Evolutionary conservation across 2,329 filamentous ascomycete genomes (phyloP), one percentile per base, ranked within the genome.

Genomic region (Cadophora sp.): DNA sequence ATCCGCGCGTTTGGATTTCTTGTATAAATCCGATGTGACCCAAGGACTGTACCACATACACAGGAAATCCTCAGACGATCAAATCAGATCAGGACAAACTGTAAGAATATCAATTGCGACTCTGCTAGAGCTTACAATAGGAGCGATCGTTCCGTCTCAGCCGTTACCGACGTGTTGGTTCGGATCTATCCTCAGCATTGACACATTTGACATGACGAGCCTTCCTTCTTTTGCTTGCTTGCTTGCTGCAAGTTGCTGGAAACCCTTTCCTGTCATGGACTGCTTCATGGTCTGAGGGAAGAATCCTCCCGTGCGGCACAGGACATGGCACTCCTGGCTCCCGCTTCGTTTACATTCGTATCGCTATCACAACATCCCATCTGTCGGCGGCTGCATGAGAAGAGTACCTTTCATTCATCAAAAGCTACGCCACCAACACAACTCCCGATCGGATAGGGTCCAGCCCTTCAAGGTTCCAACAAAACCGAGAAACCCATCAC

Each of bases 201-300:
- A 48, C 37, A 46, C 24, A 12, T 31, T 61, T 48, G 16, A 46
- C 58, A 27, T 43, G 22, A 27, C 4, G 19, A 22, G 26, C 26
- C 11, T 53, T 24, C 22, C 40, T 19, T 19, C 40, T 43, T 19
- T 11, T 51, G 22, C 48, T 14, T 51, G 22, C 11, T 26, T 50
- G n/a, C 22, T 50, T 51, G 4, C 48, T 51, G 48, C 34, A 37
- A 4, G 34, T 37, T 37, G 14, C 34, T 37, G 34, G 26, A 26
- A 37, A 34, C 24, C 29, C 29, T 29, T 34, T 56, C 53, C 22
- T 37, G 19, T 56, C 53, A 56, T 40, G 55, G 55, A 37, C 31
- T 31, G 26, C 55, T 14, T 24, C 31, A 59, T 40, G 55, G 55
- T 59, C 55, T 59, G n/a, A 59, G 31, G 31, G 31, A 59, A 59